Conservation (phyloP, 768 basidiomycete genomes). For the Amanita rubescens region DNA sequence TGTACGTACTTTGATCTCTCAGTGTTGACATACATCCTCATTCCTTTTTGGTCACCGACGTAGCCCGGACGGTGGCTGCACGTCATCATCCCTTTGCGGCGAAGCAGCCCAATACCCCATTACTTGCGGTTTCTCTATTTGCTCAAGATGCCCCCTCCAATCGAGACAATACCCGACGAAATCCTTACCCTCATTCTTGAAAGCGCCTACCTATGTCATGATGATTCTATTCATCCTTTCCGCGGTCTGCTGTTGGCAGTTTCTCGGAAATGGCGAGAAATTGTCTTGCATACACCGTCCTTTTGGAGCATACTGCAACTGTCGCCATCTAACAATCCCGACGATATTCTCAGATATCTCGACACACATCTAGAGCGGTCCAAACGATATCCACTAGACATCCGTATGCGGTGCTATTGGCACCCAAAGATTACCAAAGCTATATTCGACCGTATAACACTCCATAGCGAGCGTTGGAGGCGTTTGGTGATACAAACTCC, state of each 20-base stretch:
- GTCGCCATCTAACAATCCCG: conserved; percentile 17
- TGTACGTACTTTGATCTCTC: not conserved
- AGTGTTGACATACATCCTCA: not conserved
- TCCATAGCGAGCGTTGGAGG: conserved; percentile 22
- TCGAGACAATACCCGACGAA: conserved; percentile 7
- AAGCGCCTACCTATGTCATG: conserved; percentile 10
- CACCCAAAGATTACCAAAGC: conserved; percentile 12
- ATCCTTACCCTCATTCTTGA: conserved; percentile 14
- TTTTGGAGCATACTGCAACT: conserved; percentile 25
- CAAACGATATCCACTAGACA: conserved; percentile 21
- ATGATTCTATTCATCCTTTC: conserved; percentile 8
- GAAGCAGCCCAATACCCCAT: not conserved
- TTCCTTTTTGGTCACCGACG: not conserved
- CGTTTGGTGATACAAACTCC: conserved; percentile 19
- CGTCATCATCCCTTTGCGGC: not conserved
- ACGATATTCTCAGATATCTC: conserved; percentile 14
- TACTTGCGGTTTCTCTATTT: not conserved
- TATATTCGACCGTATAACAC: conserved; percentile 18
- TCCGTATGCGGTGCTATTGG: conserved; percentile 25
- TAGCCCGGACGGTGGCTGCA: not conserved
- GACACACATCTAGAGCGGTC: conserved; percentile 20
- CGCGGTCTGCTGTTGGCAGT: conserved; percentile 13
- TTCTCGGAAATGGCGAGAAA: conserved; percentile 18
- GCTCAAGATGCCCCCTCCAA: not conserved
- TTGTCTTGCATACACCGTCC: conserved; percentile 21